These are phyloP conservation scores for Backusella liffmaniae DNA, from an alignment of 192 early-diverging fungal genomes.

Conservation along the genomic window DNA sequence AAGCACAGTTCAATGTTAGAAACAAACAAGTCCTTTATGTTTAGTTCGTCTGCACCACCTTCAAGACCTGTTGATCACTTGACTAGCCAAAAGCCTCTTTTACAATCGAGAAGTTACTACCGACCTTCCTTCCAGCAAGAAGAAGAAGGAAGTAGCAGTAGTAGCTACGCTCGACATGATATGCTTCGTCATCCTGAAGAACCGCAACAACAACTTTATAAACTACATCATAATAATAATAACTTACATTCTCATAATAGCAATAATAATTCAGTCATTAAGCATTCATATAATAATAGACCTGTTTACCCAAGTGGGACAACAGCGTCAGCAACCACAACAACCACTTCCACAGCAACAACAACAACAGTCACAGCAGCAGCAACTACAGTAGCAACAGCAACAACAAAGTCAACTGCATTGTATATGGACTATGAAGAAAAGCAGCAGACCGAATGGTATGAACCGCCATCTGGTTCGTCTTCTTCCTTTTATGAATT, in stretches of 20 bases:
- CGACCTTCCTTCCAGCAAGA: background rate
- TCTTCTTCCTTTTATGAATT: conserved; percentile 12
- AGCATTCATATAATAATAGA: conserved; percentile 2
- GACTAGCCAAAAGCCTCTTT: conserved; percentile 5
- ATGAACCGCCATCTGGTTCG: background rate
- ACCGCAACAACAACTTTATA: background rate
- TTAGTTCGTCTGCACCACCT: conserved; percentile 14
- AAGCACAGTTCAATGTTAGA: conserved; percentile 19
- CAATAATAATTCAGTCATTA: conserved; percentile 4
- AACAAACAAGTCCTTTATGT: conserved; percentile 25
- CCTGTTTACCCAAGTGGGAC: background rate
- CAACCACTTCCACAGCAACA: background rate
- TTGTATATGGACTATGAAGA: background rate
- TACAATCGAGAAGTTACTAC: conserved; percentile 4
- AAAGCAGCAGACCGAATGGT: background rate
- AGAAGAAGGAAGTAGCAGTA: background rate
- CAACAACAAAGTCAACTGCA: background rate
- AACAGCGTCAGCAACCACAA: background rate
- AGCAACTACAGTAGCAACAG: background rate
- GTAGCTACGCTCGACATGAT: background rate
- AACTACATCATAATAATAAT: conserved; percentile 6
- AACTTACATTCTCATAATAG: background rate
- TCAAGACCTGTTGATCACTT: conserved; percentile 10
- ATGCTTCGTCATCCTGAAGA: conserved; percentile 4
- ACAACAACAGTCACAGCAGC: background rate